Evolutionary conservation across 257 asterid species (phyloP).

Genomic region (Knoxia roxburghii): DNA sequence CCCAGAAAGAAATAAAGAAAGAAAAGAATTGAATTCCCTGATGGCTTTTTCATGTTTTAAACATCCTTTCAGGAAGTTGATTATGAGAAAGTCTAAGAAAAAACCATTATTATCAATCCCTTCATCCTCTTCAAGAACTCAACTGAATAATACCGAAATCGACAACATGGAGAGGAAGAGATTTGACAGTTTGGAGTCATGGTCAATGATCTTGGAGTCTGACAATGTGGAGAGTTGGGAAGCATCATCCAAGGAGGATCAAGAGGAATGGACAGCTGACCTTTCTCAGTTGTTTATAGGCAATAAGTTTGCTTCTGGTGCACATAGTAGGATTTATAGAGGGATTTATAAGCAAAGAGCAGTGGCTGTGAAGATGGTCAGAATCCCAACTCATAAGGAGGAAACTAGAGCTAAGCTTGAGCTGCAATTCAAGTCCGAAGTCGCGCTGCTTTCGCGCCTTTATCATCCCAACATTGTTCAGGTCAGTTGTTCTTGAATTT

Average conservation of each 20-base stretch:
- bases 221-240: slow-evolving; percentile 88
- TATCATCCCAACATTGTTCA: slow-evolving; percentile 42
- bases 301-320: slow-evolving; percentile 42
- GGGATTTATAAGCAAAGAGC: slow-evolving; percentile 45
- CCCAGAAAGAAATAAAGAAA: not conserved
- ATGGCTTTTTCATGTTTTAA: slow-evolving; percentile 76
- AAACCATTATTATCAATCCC: slow-evolving; percentile 32
- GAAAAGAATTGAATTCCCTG: not conserved
- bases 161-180: slow-evolving; percentile 77
- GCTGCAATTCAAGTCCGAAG: slow-evolving; percentile 44
- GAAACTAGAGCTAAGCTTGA: slow-evolving; percentile 39
- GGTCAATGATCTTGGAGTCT: slow-evolving; percentile 95
- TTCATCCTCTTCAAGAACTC: slow-evolving; percentile 47
- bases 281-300: slow-evolving; percentile 45
- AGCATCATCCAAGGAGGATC: slow-evolving; percentile 51
- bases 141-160: slow-evolving; percentile 24
- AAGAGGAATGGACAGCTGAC: slow-evolving; percentile 41
- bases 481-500: slow-evolving; percentile 11
- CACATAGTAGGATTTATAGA: slow-evolving; percentile 41
- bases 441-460: slow-evolving; percentile 40
- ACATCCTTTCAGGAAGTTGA: slow-evolving; percentile 36
- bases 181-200: slow-evolving; percentile 88
- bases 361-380: slow-evolving; percentile 46
- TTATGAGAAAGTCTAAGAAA: slow-evolving; percentile 35
- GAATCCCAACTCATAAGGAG: slow-evolving; percentile 40